Conservation (phyloP, 2,329 filamentous ascomycete genomes). For the Clonostachys byssicola region DNA sequence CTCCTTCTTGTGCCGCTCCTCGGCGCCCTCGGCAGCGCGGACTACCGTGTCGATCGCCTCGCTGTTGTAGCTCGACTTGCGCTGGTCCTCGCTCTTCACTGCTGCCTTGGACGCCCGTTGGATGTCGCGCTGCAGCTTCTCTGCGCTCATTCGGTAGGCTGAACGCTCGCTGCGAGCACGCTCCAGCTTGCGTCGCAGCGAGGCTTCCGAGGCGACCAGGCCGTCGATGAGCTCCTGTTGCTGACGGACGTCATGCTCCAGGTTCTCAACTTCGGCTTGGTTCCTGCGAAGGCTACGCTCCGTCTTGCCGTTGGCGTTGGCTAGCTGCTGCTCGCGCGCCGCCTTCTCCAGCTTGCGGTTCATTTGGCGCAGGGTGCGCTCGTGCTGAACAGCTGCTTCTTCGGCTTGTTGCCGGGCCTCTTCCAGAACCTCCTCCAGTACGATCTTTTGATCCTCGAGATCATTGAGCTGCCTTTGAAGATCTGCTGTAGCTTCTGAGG, state of each 20-base stretch:
- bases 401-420: slow-evolving; percentile 47
- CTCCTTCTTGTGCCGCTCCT: slow-evolving; percentile 69
- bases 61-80: slow-evolving; percentile 29
- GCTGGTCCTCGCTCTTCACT: slow-evolving; percentile 23
- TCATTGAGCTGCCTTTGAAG: slow-evolving; percentile 52
- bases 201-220: slow-evolving; percentile 50
- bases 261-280: slow-evolving; percentile 60
- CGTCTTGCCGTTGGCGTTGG: slow-evolving; percentile 36
- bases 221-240: slow-evolving; percentile 62
- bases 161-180: slow-evolving; percentile 64
- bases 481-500: slow-evolving; percentile 33
- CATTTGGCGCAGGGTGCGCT: not conserved
- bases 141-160: slow-evolving; percentile 46
- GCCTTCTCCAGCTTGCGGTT: slow-evolving; percentile 47
- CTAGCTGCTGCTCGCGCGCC: slow-evolving; percentile 37
- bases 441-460: slow-evolving; percentile 54
- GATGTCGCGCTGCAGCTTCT: slow-evolving; percentile 49
- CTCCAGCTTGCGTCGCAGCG: slow-evolving; percentile 64
- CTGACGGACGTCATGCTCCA: slow-evolving; percentile 69
- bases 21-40: slow-evolving; percentile 54
- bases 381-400: slow-evolving; percentile 36
- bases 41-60: slow-evolving; percentile 55
- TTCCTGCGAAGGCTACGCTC: slow-evolving; percentile 57
- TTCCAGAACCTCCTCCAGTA: slow-evolving; percentile 54
- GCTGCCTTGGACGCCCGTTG: slow-evolving; percentile 29